phyloP scores from a whole-genome alignment of 768 basidiomycete species.

The Suillus tomentosus region DNA sequence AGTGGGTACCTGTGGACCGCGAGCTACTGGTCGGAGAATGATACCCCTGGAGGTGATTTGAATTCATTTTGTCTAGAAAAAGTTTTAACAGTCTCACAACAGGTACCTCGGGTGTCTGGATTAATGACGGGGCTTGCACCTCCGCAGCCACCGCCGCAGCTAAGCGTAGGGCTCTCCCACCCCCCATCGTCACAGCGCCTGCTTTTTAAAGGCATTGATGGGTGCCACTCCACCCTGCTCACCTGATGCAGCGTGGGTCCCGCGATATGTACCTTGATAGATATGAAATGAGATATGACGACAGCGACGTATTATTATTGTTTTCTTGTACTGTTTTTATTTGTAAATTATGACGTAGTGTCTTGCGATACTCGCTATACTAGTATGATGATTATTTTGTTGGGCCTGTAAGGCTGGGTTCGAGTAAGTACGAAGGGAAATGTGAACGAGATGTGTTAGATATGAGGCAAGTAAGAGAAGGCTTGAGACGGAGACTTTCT shows the following conservation, averaged over 20 bases:
- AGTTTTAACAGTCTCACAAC: background rate
- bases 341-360: background rate
- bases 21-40: conserved; percentile 46
- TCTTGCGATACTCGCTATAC: no score
- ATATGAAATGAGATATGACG: background rate
- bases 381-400: no score
- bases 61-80: no score
- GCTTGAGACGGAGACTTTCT: no score
- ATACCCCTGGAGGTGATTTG: conserved; percentile 32
- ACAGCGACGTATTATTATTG: conserved; percentile 2
- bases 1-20: conserved; percentile 52
- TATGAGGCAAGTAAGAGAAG: no score
- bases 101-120: conserved; percentile 58
- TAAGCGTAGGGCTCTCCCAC: conserved; percentile 1
- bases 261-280: background rate
- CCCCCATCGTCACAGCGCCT: conserved; percentile 11
- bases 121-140: conserved; percentile 55
- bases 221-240: background rate
- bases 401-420: no score
- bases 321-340: background rate
- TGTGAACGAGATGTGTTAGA: no score
- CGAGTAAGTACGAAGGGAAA: no score
- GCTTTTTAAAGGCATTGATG: conserved; percentile 5
- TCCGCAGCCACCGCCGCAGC: conserved; percentile 9
- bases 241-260: background rate